A percentile compares a stretch with the other conserved stretches of the same genome.
Evolutionary conservation across 441 rosid genomes (phyloP).

Genomic region (Melastoma candidum): DNA sequence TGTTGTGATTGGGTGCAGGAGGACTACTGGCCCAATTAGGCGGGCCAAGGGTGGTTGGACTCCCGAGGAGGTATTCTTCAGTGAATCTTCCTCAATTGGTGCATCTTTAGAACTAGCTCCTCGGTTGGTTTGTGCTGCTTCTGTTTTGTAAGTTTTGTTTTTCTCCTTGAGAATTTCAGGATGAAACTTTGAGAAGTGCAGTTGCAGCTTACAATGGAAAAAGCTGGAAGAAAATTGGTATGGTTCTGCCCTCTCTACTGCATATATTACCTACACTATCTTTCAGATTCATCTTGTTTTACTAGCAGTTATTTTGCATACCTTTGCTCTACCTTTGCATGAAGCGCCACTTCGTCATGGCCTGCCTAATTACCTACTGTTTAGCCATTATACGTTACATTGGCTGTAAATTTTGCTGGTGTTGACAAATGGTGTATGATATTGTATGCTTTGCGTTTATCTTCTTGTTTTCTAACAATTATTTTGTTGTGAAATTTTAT

Average conservation of each 20-base stretch:
- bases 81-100: background rate
- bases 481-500: no score
- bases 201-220: conserved; percentile 28
- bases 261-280: background rate
- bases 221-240: conserved; percentile 44
- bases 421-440: no score
- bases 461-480: no score
- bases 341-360: no score
- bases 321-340: no score
- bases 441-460: no score
- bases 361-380: no score
- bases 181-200: conserved; percentile 19
- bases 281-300: background rate
- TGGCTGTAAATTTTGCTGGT: no score
- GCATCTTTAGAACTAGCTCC: background rate
- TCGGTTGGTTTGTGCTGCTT: background rate
- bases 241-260: background rate
- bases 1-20: conserved; percentile 14
- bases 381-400: no score
- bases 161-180: conserved; percentile 21
- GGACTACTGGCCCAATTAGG: conserved; percentile 11
- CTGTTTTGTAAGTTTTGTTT: background rate
- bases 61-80: conserved; percentile 12
- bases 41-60: conserved; percentile 16
- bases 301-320: background rate